Evolutionary conservation across 2,329 filamentous ascomycete species (phyloP).

Genomic region (Chrysoporthe cubensis): DNA sequence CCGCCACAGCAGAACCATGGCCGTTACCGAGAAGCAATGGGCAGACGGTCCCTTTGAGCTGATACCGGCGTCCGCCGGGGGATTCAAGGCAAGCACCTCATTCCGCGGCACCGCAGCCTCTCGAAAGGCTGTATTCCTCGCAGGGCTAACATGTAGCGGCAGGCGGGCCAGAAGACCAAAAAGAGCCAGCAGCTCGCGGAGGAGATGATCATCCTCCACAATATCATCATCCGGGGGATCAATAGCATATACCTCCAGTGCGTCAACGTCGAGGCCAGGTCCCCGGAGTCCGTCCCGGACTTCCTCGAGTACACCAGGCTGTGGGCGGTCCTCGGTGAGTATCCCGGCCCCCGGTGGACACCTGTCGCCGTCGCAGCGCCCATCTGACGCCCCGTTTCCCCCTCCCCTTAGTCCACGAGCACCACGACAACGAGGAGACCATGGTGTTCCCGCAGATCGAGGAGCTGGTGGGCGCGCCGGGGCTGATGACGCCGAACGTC

Average conservation of each 20-base stretch:
- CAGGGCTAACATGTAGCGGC: background rate
- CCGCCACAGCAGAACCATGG: background rate
- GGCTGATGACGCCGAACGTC: conserved; percentile 39
- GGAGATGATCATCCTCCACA: conserved; percentile 41
- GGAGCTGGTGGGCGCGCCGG: conserved; percentile 33
- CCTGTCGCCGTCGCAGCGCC: background rate
- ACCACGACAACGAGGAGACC: conserved; percentile 41
- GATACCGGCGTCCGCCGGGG: conserved; percentile 34
- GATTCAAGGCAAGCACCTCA: conserved; percentile 32
- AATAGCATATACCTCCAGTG: conserved; percentile 37
- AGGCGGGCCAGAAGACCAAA: conserved; percentile 31
- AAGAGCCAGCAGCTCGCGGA: conserved; percentile 33
- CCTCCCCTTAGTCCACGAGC: conserved; percentile 33
- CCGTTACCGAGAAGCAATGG: conserved; percentile 34
- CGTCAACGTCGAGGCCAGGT: conserved; percentile 32
- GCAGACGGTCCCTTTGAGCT: conserved; percentile 41
- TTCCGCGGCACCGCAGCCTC: no score
- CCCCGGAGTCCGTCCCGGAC: conserved; percentile 33
- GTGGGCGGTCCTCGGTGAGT: conserved; percentile 28
- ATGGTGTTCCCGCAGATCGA: conserved; percentile 41
- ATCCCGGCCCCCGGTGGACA: background rate
- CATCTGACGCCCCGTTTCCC: background rate
- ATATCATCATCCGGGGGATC: conserved; percentile 36
- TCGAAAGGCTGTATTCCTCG: background rate
- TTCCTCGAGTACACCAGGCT: conserved; percentile 36